Evolutionary conservation across 768 basidiomycete species (phyloP).

Genomic region (Crucibulum laeve): DNA sequence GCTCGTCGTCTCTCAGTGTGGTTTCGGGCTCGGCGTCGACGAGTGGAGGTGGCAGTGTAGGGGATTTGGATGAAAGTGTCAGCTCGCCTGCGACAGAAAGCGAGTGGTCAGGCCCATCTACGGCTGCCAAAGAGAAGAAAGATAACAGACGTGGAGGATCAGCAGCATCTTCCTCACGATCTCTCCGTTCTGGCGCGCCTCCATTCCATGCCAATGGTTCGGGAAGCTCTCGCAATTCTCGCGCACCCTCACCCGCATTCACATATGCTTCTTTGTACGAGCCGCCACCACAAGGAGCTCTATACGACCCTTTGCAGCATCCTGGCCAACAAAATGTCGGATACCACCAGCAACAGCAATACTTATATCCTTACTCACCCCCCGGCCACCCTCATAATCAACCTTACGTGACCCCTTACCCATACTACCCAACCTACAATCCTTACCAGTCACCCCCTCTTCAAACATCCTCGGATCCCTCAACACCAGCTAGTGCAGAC

Average conservation of each 20-base stretch:
- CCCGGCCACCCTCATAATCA: slow-evolving; percentile 34
- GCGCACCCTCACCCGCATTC: slow-evolving; percentile 75
- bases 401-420: slow-evolving; percentile 35
- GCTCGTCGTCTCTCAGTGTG: slow-evolving; percentile 71
- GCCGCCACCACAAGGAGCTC: slow-evolving; percentile 35
- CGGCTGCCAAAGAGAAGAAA: slow-evolving; percentile 51
- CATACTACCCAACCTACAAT: slow-evolving; percentile 34
- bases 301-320: slow-evolving; percentile 47
- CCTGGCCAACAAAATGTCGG: slow-evolving; percentile 26
- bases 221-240: slow-evolving; percentile 63
- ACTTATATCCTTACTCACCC: slow-evolving; percentile 46
- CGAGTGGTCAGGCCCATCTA: slow-evolving; percentile 63
- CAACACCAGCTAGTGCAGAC: slow-evolving; percentile 24
- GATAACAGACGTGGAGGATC: slow-evolving; percentile 44
- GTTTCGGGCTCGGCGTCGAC: slow-evolving; percentile 63
- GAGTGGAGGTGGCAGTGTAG: slow-evolving; percentile 46
- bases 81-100: slow-evolving; percentile 78
- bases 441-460: slow-evolving; percentile 31
- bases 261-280: slow-evolving; percentile 74
- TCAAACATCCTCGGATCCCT: slow-evolving; percentile 28
- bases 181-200: slow-evolving; percentile 48
- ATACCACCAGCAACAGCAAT: slow-evolving; percentile 45
- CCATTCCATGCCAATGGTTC: slow-evolving; percentile 49
- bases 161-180: slow-evolving; percentile 56
- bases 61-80: slow-evolving; percentile 63